Percentiles rank a stretch among this genome's conserved stretches.
Evolutionary conservation across 2,329 filamentous ascomycete species (phyloP).

Genomic region (Cladosporium sphaerospermum): DNA sequence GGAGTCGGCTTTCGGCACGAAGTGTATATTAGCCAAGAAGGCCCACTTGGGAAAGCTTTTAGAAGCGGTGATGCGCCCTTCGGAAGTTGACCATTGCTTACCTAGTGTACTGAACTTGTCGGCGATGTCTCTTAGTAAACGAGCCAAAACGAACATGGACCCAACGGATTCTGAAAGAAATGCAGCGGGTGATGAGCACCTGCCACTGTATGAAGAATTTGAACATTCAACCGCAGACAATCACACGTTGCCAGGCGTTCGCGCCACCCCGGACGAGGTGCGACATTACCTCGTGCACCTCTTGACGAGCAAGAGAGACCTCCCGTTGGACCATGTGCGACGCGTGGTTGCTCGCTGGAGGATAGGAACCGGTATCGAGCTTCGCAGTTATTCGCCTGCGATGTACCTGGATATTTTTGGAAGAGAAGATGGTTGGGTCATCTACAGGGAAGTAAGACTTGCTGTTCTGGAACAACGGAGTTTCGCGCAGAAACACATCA

Average conservation of each 20-base stretch:
- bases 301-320: not conserved
- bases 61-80: no score
- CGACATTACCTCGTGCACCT: not conserved
- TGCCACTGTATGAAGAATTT: not conserved
- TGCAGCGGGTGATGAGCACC: not conserved
- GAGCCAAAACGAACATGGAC: no score
- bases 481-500: no score
- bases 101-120: no score
- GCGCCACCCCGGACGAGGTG: not conserved
- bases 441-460: constrained; percentile 13
- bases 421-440: constrained; percentile 14
- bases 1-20: no score
- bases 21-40: no score
- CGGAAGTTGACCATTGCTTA: no score
- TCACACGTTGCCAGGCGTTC: not conserved
- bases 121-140: no score
- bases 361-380: not conserved
- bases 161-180: no score
- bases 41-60: no score
- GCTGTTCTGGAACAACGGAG: not conserved
- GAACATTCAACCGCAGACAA: not conserved
- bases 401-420: constrained; percentile 16
- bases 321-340: not conserved
- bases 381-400: constrained; percentile 6
- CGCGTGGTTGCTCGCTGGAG: not conserved